Conservation (phyloP, 768 basidiomycete genomes). For the Neoboletus magnificus region DNA sequence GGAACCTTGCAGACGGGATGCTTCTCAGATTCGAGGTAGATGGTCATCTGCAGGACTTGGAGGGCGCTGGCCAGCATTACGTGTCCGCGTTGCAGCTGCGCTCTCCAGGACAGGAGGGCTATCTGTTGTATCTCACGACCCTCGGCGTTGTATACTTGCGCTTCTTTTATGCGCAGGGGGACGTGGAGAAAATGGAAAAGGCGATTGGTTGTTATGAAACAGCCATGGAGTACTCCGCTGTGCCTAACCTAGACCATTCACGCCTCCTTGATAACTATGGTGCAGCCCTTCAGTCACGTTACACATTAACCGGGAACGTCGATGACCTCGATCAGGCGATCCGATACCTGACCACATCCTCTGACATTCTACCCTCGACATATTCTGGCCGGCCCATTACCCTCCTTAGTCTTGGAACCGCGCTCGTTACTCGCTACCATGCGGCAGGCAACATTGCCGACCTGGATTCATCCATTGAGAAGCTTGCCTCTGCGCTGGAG, state of each 20-base stretch:
- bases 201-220: slow-evolving; percentile 17
- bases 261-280: slow-evolving; percentile 21
- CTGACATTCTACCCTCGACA: slow-evolving; percentile 10
- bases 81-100: slow-evolving; percentile 16
- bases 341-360: slow-evolving; percentile 15
- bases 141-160: slow-evolving; percentile 7
- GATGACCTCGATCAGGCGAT: slow-evolving; percentile 26
- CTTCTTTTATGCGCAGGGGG: slow-evolving; percentile 13
- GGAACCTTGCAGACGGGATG: slow-evolving; percentile 23
- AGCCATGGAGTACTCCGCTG: slow-evolving; percentile 16
- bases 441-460: slow-evolving; percentile 7
- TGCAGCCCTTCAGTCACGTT: slow-evolving; percentile 19
- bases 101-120: slow-evolving; percentile 14
- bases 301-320: slow-evolving; percentile 5
- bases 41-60: slow-evolving; percentile 24
- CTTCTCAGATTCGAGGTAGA: slow-evolving; percentile 21
- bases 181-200: slow-evolving; percentile 13
- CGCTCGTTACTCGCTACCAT: slow-evolving; percentile 8
- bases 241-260: slow-evolving; percentile 12
- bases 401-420: slow-evolving; percentile 10
- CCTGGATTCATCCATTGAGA: slow-evolving; percentile 17
- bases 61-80: slow-evolving; percentile 11
- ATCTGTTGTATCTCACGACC: slow-evolving; percentile 5
- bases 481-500: slow-evolving; percentile 12
- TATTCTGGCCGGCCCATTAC: slow-evolving; percentile 9